phyloP scores from a whole-genome alignment of 1,284 basidiomycete species.

The Chondrostereum purpureum region DNA sequence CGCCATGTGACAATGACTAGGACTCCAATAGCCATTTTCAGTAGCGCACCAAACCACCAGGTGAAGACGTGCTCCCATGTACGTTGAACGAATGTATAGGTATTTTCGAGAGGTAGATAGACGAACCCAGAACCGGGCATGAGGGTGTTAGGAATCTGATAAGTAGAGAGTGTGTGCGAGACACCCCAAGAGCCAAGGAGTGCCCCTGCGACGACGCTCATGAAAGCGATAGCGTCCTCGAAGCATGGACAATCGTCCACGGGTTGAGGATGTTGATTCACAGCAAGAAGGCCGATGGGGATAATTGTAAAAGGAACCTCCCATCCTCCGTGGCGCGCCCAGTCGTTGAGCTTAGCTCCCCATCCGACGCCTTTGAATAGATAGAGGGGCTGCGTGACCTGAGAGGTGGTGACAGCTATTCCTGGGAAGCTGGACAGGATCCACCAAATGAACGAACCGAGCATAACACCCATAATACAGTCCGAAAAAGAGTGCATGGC shows the following conservation, averaged over 20 bases:
- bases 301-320: slow-evolving; percentile 68
- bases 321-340: slow-evolving; percentile 48
- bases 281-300: slow-evolving; percentile 62
- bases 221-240: slow-evolving; percentile 93
- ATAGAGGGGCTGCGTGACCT: slow-evolving; percentile 15
- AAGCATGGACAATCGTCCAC: slow-evolving; percentile 98
- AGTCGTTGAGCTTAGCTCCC: slow-evolving; percentile 36
- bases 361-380: slow-evolving; percentile 34
- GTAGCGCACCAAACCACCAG: slow-evolving; percentile 51
- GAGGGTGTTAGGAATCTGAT: slow-evolving; percentile 22
- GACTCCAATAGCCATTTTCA: slow-evolving; percentile 66
- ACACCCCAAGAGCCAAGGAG: slow-evolving; percentile 61
- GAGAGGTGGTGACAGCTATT: slow-evolving; percentile 20
- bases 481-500: slow-evolving; percentile 89
- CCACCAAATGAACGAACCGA: slow-evolving; percentile 70
- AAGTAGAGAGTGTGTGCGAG: slow-evolving; percentile 10
- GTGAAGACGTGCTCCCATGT: slow-evolving; percentile 39
- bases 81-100: slow-evolving; percentile 29
- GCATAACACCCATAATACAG: slow-evolving; percentile 56
- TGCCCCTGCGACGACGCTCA: slow-evolving; percentile 80
- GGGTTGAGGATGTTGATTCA: slow-evolving; percentile 87
- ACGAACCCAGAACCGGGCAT: slow-evolving; percentile 55
- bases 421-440: slow-evolving; percentile 34
- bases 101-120: slow-evolving; percentile 17
- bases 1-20: slow-evolving; percentile 80